Percentiles rank a stretch among this genome's conserved stretches.
These are phyloP conservation scores for Jaapia argillacea DNA, from an alignment of 768 basidiomycete species.

Conservation along the genomic window DNA sequence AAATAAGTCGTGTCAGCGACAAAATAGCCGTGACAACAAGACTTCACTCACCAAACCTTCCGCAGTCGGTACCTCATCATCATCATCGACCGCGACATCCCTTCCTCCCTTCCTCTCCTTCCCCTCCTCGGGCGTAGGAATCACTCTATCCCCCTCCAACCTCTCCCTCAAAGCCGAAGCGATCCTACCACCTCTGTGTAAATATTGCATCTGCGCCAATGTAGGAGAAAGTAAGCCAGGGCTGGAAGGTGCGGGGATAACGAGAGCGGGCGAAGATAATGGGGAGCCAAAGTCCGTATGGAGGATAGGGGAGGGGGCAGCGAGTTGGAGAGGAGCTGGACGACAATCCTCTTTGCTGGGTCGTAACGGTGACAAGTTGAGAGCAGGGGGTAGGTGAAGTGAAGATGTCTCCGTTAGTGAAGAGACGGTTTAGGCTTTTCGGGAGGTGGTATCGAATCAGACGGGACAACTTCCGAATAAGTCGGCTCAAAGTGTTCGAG, in stretches of 20 bases:
- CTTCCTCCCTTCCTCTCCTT: too few species aligned
- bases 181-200: conserved; percentile 20
- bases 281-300: conserved; percentile 34
- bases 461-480: too few species aligned
- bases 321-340: conserved; percentile 21
- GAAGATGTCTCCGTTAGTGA: too few species aligned
- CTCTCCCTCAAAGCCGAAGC: conserved; percentile 27
- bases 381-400: not conserved
- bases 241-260: conserved; percentile 1
- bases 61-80: too few species aligned
- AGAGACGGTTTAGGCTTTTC: too few species aligned
- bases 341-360: conserved; percentile 5
- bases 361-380: conserved; percentile 1
- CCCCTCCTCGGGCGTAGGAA: too few species aligned
- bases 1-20: too few species aligned
- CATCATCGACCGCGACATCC: too few species aligned
- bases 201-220: not conserved
- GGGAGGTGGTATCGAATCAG: too few species aligned
- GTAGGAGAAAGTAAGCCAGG: not conserved
- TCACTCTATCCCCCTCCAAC: conserved; percentile 20
- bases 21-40: too few species aligned
- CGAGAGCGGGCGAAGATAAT: conserved; percentile 15
- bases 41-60: too few species aligned
- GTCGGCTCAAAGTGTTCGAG: too few species aligned
- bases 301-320: conserved; percentile 26